Evolutionary conservation across 495 filamentous ascomycete species (phyloP).

Genomic region (Evernia prunastri): DNA sequence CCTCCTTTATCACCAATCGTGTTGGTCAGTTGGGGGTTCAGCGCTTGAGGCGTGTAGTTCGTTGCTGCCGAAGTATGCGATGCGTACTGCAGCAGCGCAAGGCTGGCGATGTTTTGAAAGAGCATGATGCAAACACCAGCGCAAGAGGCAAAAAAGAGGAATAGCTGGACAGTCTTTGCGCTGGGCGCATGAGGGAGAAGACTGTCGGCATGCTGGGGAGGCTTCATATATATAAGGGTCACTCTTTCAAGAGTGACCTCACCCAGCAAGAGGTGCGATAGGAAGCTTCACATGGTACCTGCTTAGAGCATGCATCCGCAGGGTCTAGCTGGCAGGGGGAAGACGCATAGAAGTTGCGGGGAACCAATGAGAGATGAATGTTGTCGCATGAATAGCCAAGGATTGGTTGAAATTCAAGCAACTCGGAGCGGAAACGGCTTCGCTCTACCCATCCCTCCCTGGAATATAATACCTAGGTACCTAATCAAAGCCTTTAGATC

Average conservation of each 20-base stretch:
- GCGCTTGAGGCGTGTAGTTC: conserved; percentile 3
- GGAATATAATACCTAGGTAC: too few species aligned
- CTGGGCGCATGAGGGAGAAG: not conserved
- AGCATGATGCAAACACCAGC: conserved; percentile 10
- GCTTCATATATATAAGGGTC: conserved; percentile 16
- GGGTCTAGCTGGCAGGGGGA: not conserved
- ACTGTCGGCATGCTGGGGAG: not conserved
- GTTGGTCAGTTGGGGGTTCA: conserved; percentile 19
- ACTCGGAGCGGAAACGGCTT: not conserved
- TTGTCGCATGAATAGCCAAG: conserved; percentile 7
- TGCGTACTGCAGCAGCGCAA: conserved; percentile 13
- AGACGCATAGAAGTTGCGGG: not conserved
- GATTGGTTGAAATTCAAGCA: not conserved
- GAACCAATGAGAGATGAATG: conserved; percentile 2
- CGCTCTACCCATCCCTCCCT: too few species aligned
- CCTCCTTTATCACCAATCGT: conserved; percentile 17
- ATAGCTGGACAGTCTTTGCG: not conserved
- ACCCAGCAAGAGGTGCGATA: not conserved
- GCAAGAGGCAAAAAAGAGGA: conserved; percentile 8
- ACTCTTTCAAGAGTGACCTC: conserved; percentile 6
- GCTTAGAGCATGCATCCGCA: not conserved
- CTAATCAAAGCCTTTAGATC: too few species aligned
- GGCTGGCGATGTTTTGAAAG: conserved; percentile 3
- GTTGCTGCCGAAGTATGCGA: not conserved
- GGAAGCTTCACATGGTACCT: conserved; percentile 1